Conservation (phyloP, 129 eudicot species). For the Lactuca saligna region DNA sequence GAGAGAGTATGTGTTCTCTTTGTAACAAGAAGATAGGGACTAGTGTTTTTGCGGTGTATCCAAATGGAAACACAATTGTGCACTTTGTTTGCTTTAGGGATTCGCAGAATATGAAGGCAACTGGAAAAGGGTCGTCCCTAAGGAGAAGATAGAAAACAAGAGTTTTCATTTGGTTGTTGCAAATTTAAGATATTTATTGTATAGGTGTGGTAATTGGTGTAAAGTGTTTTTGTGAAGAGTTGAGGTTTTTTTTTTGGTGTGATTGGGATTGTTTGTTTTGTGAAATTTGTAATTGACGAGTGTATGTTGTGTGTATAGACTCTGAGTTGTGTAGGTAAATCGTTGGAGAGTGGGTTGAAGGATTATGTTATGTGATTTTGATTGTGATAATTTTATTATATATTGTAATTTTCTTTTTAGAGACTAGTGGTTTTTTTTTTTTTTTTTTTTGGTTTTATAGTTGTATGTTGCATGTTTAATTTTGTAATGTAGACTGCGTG, state of each 20-base stretch:
- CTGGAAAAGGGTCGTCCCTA: slow-evolving; percentile 47
- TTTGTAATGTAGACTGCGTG: no score
- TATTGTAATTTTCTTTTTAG: background rate
- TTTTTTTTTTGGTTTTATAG: no score
- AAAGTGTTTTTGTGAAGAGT: background rate
- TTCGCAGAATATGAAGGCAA: slow-evolving; percentile 94
- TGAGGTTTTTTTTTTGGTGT: slow-evolving; percentile 7
- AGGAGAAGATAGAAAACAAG: slow-evolving; percentile 27
- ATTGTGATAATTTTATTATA: background rate
- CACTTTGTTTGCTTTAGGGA: slow-evolving; percentile 92
- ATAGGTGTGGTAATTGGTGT: background rate
- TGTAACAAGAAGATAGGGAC: slow-evolving; percentile 94
- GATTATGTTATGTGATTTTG: background rate
- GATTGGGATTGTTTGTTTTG: background rate
- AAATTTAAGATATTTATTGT: no score
- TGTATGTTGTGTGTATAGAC: slow-evolving; percentile 18
- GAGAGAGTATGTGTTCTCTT: slow-evolving; percentile 85
- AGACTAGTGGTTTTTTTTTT: no score
- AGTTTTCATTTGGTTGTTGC: background rate
- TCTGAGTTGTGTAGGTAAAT: background rate
- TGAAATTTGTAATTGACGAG: slow-evolving; percentile 14
- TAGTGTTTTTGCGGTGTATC: slow-evolving; percentile 93
- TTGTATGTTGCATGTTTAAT: no score
- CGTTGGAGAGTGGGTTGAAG: background rate
- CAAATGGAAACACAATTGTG: slow-evolving; percentile 83